Conservation (phyloP, 2,329 filamentous ascomycete genomes). For the Neoarthrinium moseri region DNA sequence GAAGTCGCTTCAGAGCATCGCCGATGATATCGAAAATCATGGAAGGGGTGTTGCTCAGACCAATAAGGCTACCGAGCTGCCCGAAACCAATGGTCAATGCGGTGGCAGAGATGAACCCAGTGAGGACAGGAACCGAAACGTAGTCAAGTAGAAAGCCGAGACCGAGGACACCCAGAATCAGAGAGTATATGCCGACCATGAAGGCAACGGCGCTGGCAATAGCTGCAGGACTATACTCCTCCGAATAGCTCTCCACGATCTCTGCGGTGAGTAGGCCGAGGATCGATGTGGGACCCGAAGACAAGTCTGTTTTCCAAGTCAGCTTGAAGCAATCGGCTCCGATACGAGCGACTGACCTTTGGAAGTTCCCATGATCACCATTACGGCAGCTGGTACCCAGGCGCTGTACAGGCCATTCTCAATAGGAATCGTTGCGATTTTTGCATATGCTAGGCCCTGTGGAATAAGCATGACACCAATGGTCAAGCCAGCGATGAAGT, state of each 20-base stretch:
- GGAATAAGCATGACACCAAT: slow-evolving; percentile 61
- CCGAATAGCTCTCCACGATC: slow-evolving; percentile 51
- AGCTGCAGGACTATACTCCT: slow-evolving; percentile 51
- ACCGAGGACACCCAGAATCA: slow-evolving; percentile 59
- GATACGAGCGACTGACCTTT: slow-evolving; percentile 42
- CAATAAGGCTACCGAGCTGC: slow-evolving; percentile 62
- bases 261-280: slow-evolving; percentile 63
- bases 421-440: slow-evolving; percentile 60
- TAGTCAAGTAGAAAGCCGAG: slow-evolving; percentile 66
- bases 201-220: slow-evolving; percentile 62
- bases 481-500: slow-evolving; percentile 61
- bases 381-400: slow-evolving; percentile 57
- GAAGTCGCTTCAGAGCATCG: slow-evolving; percentile 55
- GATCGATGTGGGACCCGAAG: slow-evolving; percentile 63
- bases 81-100: slow-evolving; percentile 65
- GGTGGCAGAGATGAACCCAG: slow-evolving; percentile 65
- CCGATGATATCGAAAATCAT: slow-evolving; percentile 57
- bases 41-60: slow-evolving; percentile 47
- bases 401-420: slow-evolving; percentile 59
- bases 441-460: slow-evolving; percentile 61
- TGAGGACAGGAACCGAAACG: slow-evolving; percentile 63
- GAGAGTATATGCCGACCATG: slow-evolving; percentile 60
- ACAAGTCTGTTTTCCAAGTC: slow-evolving; percentile 44
- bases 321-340: slow-evolving; percentile 3
- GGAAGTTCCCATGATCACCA: slow-evolving; percentile 60